Conservation (phyloP, 352 stramenopile species). For the Aphanomyces stellatus region DNA sequence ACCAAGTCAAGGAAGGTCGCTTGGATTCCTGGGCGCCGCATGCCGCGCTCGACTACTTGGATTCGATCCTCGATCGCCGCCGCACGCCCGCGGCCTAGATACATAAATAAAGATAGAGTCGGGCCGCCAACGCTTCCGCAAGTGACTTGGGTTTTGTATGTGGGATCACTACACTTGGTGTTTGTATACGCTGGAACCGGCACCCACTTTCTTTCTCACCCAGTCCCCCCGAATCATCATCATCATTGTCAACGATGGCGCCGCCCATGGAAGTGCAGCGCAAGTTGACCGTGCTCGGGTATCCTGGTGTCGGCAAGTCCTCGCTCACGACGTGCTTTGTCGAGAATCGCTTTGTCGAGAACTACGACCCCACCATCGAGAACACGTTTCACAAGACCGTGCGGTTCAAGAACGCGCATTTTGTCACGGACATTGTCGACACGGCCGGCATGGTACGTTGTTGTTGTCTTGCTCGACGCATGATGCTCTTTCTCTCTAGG, state of each 20-base stretch:
- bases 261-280: conserved; percentile 86
- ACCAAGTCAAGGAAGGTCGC: conserved; percentile 29
- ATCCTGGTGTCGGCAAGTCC: conserved; percentile 92
- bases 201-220: too few species aligned
- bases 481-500: conserved; percentile 31
- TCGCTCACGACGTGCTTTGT: conserved; percentile 93
- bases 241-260: conserved; percentile 42
- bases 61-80: conserved; percentile 38
- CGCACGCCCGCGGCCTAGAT: background rate
- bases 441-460: conserved; percentile 89
- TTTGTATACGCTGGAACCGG: too few species aligned
- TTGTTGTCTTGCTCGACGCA: background rate
- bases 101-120: background rate
- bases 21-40: conserved; percentile 58
- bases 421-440: conserved; percentile 95
- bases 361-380: conserved; percentile 96
- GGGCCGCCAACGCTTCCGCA: background rate
- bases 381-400: conserved; percentile 96
- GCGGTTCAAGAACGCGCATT: conserved; percentile 93
- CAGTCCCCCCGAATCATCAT: too few species aligned
- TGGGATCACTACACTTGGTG: background rate
- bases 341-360: conserved; percentile 86
- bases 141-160: background rate
- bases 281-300: conserved; percentile 93
- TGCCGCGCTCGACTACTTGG: conserved; percentile 54